phyloP scores from a whole-genome alignment of 768 basidiomycete species.

The Lactarius indigo region DNA sequence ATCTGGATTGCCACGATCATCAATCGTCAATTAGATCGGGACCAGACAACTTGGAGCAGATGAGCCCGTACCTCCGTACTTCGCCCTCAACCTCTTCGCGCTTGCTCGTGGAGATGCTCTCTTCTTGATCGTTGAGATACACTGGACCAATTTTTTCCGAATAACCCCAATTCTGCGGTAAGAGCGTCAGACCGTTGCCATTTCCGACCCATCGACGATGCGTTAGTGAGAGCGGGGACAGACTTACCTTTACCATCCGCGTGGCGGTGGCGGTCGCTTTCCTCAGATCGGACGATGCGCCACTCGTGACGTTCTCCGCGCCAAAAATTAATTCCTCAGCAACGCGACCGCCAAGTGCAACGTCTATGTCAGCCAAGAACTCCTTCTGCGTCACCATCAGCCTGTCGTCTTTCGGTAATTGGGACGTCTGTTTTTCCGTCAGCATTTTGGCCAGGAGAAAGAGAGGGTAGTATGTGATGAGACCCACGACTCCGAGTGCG shows the following conservation, averaged over 20 bases:
- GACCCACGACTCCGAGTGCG: slow-evolving; percentile 78
- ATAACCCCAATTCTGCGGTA: slow-evolving; percentile 66
- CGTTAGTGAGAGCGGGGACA: background rate
- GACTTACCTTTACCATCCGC: slow-evolving; percentile 82
- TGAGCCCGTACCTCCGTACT: slow-evolving; percentile 62
- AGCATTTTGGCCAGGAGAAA: background rate
- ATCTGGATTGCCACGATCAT: no score
- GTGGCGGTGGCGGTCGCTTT: slow-evolving; percentile 77
- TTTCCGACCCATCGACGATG: background rate
- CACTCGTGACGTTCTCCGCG: slow-evolving; percentile 82
- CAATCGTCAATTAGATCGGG: slow-evolving; percentile 1
- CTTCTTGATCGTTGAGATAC: slow-evolving; percentile 69
- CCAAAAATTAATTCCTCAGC: slow-evolving; percentile 94
- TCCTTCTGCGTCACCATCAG: slow-evolving; percentile 68
- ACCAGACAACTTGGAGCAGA: background rate
- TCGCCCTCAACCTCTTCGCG: slow-evolving; percentile 87
- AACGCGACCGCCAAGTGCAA: slow-evolving; percentile 90
- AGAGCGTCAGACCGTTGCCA: background rate
- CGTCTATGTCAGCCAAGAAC: slow-evolving; percentile 81
- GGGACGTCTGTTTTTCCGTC: slow-evolving; percentile 49
- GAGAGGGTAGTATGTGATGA: background rate
- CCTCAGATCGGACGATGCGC: slow-evolving; percentile 84
- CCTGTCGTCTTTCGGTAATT: slow-evolving; percentile 75
- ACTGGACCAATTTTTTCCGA: slow-evolving; percentile 80
- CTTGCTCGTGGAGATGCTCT: slow-evolving; percentile 67